Evolutionary conservation across 192 early-diverging fungal genomes (phyloP).

Genomic region (Coemansia sp.): DNA sequence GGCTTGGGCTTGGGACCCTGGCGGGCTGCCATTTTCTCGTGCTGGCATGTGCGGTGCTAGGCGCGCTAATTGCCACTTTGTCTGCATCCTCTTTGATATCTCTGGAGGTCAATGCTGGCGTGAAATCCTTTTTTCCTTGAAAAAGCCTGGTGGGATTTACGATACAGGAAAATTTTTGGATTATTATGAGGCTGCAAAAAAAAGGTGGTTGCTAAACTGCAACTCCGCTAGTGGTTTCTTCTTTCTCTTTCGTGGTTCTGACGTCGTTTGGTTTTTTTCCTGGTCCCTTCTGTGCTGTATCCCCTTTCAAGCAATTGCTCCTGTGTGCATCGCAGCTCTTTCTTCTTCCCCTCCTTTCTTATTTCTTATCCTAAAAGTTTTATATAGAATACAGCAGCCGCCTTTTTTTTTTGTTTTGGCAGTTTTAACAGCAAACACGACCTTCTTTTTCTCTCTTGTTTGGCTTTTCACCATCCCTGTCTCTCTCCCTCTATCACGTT

Average conservation of each 20-base stretch:
- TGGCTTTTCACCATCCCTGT: not conserved
- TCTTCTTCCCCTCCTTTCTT: not conserved
- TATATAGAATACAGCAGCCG: conserved; percentile 5
- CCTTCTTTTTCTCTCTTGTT: conserved; percentile 5
- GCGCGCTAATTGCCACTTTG: too few relatives aligned
- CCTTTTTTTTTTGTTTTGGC: conserved; percentile 11
- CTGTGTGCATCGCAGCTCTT: not conserved
- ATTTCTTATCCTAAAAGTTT: conserved; percentile 8
- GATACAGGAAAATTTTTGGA: too few relatives aligned
- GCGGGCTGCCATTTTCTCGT: too few relatives aligned
- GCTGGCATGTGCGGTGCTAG: too few relatives aligned
- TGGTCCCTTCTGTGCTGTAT: too few relatives aligned
- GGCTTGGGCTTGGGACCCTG: too few relatives aligned
- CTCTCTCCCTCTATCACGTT: conserved; percentile 10
- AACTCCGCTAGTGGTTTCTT: conserved; percentile 8
- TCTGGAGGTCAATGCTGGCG: too few relatives aligned
- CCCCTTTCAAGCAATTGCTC: too few relatives aligned
- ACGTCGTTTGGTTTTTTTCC: too few relatives aligned
- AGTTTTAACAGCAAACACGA: conserved; percentile 3
- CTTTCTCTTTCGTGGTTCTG: not conserved
- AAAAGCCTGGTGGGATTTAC: too few relatives aligned
- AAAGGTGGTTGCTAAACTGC: conserved; percentile 1
- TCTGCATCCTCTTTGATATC: too few relatives aligned
- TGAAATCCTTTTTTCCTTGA: too few relatives aligned
- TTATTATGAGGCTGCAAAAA: not conserved